Evolutionary conservation across 345 rosid genomes (phyloP).

Genomic region (Mallotus nudiflorus): DNA sequence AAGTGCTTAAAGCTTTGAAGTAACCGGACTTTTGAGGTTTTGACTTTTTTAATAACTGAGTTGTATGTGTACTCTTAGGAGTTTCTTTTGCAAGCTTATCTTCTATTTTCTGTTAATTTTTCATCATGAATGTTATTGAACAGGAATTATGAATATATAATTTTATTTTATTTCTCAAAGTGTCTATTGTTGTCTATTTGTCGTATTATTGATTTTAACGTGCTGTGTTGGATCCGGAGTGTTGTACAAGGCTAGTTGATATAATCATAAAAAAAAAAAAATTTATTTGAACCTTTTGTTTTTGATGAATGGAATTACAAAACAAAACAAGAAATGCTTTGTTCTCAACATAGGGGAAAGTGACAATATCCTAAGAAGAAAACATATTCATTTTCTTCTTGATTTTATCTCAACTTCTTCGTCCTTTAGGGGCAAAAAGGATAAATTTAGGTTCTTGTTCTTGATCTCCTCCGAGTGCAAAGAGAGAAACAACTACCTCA

Average conservation of each 20-base stretch:
- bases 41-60: background rate
- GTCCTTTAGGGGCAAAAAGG: too few relatives aligned
- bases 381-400: background rate
- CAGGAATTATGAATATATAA: background rate
- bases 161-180: background rate
- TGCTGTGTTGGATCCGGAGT: too few relatives aligned
- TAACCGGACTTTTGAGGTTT: background rate
- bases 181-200: background rate
- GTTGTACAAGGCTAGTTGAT: too few relatives aligned
- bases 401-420: background rate
- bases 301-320: too few relatives aligned
- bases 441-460: too few relatives aligned
- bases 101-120: background rate
- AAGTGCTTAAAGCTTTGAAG: background rate
- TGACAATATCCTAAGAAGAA: background rate
- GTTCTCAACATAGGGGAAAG: background rate
- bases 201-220: too few relatives aligned
- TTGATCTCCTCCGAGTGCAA: too few relatives aligned
- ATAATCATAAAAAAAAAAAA: background rate
- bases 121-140: background rate
- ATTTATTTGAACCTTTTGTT: background rate
- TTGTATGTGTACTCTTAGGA: background rate
- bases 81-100: background rate
- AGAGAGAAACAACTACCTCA: background rate
- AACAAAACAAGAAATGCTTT: background rate